A percentile compares a stretch with the other conserved stretches of the same genome.
These are phyloP conservation scores for Podospora appendiculata DNA, from an alignment of 495 filamentous ascomycete genomes.

Conservation along the genomic window DNA sequence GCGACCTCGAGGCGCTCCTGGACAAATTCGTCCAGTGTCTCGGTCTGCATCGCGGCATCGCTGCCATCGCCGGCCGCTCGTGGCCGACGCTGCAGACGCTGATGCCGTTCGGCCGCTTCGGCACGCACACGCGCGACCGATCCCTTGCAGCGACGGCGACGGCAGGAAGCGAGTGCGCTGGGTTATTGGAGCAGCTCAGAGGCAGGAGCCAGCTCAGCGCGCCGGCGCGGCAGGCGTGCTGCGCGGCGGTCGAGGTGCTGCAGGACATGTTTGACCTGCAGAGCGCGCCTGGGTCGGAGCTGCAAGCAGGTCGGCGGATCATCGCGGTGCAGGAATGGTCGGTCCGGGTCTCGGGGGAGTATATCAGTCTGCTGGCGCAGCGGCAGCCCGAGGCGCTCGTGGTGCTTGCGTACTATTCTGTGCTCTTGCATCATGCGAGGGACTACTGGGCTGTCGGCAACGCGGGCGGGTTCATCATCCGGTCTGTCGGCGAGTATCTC, in stretches of 20 bases:
- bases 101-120: not conserved
- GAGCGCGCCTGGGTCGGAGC: not conserved
- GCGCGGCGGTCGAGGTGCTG: conserved; percentile 1
- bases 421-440: conserved; percentile 24
- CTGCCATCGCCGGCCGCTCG: conserved; percentile 16
- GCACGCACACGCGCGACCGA: too few relatives aligned
- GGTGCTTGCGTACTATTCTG: conserved; percentile 33
- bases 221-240: not conserved
- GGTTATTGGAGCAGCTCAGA: too few relatives aligned
- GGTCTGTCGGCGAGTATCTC: conserved; percentile 4
- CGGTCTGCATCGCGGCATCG: conserved; percentile 32
- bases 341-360: conserved; percentile 21
- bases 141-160: too few relatives aligned
- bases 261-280: conserved; percentile 3
- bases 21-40: conserved; percentile 33
- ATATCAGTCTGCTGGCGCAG: conserved; percentile 20
- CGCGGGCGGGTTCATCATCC: conserved; percentile 17
- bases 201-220: too few relatives aligned
- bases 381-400: conserved; percentile 34
- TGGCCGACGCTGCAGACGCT: conserved; percentile 16
- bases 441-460: conserved; percentile 32
- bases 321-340: conserved; percentile 21
- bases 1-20: conserved; percentile 28
- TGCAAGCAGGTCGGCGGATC: not conserved
- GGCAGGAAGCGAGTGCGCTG: too few relatives aligned